A percentile compares a stretch with the other conserved stretches of the same genome.
Evolutionary conservation across 177 flowering plant genomes (phyloP).

Genomic region (Vitis hybrid): DNA sequence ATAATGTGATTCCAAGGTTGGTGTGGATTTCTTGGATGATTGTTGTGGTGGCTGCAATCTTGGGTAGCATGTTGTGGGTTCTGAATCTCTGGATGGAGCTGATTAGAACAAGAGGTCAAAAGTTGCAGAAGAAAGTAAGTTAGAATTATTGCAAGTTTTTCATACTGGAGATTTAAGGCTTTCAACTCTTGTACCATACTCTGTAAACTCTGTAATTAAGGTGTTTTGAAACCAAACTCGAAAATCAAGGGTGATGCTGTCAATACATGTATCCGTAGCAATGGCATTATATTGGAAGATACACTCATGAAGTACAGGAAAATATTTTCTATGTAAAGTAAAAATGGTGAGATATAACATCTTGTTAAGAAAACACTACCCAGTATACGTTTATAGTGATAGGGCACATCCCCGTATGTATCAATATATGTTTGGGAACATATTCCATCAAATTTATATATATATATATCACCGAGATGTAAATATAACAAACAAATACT

Average conservation of each 20-base stretch:
- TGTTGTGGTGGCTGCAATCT: slow-evolving; percentile 50
- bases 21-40: slow-evolving; percentile 59
- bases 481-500: neutral
- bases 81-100: slow-evolving; percentile 54
- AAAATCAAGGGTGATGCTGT: neutral
- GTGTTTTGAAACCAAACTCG: neutral
- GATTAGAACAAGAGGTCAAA: slow-evolving; percentile 26
- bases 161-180: neutral
- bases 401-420: too few species aligned
- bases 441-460: neutral
- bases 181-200: neutral
- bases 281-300: too few species aligned
- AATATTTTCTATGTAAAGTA: too few species aligned
- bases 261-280: too few species aligned
- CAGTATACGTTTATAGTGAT: too few species aligned
- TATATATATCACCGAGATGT: neutral
- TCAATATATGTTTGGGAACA: neutral
- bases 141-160: slow-evolving; percentile 2
- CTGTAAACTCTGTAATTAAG: slow-evolving; percentile 1
- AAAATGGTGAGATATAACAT: too few species aligned
- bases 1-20: slow-evolving; percentile 42
- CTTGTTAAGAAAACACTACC: too few species aligned
- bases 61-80: slow-evolving; percentile 69
- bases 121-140: slow-evolving; percentile 25
- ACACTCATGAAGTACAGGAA: too few species aligned